Evolutionary conservation across 768 basidiomycete species (phyloP).

Genomic region (Tricholoma sp.): DNA sequence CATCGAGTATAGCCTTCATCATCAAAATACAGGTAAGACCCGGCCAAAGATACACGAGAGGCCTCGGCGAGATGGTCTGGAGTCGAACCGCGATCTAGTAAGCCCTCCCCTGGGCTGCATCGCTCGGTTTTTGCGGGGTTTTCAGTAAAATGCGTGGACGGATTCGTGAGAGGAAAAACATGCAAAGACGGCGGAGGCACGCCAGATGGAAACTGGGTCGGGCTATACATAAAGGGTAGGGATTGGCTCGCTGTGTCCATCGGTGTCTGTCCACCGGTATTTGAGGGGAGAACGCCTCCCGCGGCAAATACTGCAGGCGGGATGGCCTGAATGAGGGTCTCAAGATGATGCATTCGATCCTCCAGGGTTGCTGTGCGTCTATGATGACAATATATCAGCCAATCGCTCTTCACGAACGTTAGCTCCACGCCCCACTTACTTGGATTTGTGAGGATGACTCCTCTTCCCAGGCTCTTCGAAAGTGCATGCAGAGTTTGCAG

Average conservation of each 20-base stretch:
- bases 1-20: conserved; percentile 85
- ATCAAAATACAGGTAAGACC: conserved; percentile 82
- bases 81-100: background rate
- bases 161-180: conserved; percentile 75
- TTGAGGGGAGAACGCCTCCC: conserved; percentile 34
- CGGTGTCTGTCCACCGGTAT: conserved; percentile 25
- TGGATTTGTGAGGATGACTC: conserved; percentile 84
- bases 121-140: conserved; percentile 19
- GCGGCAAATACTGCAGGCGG: conserved; percentile 76
- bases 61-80: conserved; percentile 51
- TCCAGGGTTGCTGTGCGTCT: conserved; percentile 82
- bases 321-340: conserved; percentile 80
- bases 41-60: conserved; percentile 60
- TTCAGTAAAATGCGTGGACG: conserved; percentile 69
- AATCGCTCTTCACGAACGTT: background rate
- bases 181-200: conserved; percentile 78
- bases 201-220: conserved; percentile 37
- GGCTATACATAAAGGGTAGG: conserved; percentile 22
- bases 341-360: conserved; percentile 85
- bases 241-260: conserved; percentile 22
- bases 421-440: conserved; percentile 43
- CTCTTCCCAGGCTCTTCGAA: conserved; percentile 87
- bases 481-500: conserved; percentile 76
- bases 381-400: conserved; percentile 1
- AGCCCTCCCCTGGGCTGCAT: background rate